Conservation (phyloP, 306 rosid species). For the Carpinus viminea region DNA sequence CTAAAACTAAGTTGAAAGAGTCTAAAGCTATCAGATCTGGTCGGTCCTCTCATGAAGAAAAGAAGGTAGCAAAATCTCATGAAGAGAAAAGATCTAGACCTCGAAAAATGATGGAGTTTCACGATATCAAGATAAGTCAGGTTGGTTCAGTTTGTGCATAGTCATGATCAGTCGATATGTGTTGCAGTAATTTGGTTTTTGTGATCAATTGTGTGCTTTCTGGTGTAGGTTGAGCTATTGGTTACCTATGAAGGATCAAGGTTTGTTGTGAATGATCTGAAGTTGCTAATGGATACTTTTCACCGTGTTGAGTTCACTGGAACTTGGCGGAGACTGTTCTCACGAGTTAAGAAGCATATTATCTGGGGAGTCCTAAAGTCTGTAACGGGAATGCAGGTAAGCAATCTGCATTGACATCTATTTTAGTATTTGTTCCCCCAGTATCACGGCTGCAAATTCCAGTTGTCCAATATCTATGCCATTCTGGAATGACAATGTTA, state of each 20-base stretch:
- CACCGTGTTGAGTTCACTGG: constrained; percentile 91
- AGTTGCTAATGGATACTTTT: constrained; percentile 95
- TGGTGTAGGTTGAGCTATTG: constrained; percentile 73
- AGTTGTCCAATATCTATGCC: not conserved
- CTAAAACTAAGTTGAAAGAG: constrained; percentile 74
- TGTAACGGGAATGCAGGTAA: constrained; percentile 99
- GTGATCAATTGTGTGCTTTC: constrained; percentile 15
- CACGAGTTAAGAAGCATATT: constrained; percentile 95
- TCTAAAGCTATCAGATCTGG: constrained; percentile 75
- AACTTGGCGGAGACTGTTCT: constrained; percentile 95
- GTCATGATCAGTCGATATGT: constrained; percentile 17
- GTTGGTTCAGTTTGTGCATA: constrained; percentile 47
- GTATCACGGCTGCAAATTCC: not conserved
- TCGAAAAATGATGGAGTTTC: constrained; percentile 94
- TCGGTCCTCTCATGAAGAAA: constrained; percentile 91
- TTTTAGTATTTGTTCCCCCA: constrained; percentile 5
- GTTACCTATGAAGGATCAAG: constrained; percentile 97
- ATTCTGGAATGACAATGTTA: not conserved
- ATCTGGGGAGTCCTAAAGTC: constrained; percentile 99
- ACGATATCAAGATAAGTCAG: constrained; percentile 97
- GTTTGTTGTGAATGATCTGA: constrained; percentile 94
- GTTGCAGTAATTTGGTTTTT: constrained; percentile 20
- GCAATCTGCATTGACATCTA: constrained; percentile 25
- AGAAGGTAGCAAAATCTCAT: constrained; percentile 69
- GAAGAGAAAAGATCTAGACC: constrained; percentile 96